Evolutionary conservation across 2,329 filamentous ascomycete genomes (phyloP), one percentile per base, ranked within the genome.

Genomic region (Phoma sp.): DNA sequence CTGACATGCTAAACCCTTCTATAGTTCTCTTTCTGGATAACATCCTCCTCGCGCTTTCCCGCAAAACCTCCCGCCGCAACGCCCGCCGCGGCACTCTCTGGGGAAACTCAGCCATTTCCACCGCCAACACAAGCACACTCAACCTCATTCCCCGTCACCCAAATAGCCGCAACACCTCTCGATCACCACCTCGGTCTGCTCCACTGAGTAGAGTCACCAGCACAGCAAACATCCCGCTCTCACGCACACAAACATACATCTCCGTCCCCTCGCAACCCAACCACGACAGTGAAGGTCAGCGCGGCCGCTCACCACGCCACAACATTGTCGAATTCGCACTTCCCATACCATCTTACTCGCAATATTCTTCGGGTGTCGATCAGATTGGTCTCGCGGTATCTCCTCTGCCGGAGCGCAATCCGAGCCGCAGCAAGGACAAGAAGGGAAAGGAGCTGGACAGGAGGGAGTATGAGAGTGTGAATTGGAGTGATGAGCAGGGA

Each of bases 21-120:
- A 3, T 12, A 64, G 62, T 65, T 2, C 49, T 65, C 11, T 38
- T 59, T 9, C 26, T 64, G 7, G 61, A 65, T 12, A 64, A 65
- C 36, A 7, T 58, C 11, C 50, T 65, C 21, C 47, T 62, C 15
- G 28, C 34, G 2, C 33, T 64, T 32, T 47, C 57, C 12, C 43
- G 56, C 29, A 49, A 62, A 30, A 59, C 46, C 1, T 48, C 45
- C 3, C 51, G 52, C 29, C 55, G 47, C 30, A 43, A 52, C 9
- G 42, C 55, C 25, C 48, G 50, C 5, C 58, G 45, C 11, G 46
- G 42, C 11, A 18, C n/a, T 18, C 55, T 54, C 1, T 62, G 58
- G 51, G 51, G 40, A 5, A 30, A 25, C n/a, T 51, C 56, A 10
- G 51, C 52, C 2, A 9, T 52, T 29, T 47, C 26, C 18, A 42